Evolutionary conservation across 768 basidiomycete species (phyloP).

Genomic region (Cystofilobasidium capitatum): DNA sequence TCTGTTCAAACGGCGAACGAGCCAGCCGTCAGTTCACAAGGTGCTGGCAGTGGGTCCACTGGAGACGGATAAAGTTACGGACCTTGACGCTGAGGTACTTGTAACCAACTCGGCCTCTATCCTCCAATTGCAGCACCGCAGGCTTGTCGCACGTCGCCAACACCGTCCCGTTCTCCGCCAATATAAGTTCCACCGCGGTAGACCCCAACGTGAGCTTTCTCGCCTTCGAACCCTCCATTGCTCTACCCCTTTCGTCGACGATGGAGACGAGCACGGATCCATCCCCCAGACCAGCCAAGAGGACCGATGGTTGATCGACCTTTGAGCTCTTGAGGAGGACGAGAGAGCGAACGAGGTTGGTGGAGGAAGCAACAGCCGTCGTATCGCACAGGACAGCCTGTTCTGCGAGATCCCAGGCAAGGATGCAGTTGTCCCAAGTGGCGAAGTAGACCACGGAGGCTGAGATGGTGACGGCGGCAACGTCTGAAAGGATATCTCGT

Average conservation of each 20-base stretch:
- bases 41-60: too few relatives aligned
- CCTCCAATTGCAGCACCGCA: slow-evolving; percentile 59
- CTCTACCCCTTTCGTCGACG: background rate
- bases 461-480: background rate
- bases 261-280: slow-evolving; percentile 52
- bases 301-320: slow-evolving; percentile 26
- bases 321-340: slow-evolving; percentile 29
- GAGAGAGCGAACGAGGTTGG: slow-evolving; percentile 39
- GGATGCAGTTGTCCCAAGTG: slow-evolving; percentile 65
- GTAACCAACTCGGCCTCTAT: slow-evolving; percentile 50
- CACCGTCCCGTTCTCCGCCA: slow-evolving; percentile 37
- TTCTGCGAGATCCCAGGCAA: slow-evolving; percentile 42
- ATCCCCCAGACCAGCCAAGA: slow-evolving; percentile 66
- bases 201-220: slow-evolving; percentile 7
- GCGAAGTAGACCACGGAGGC: too few relatives aligned
- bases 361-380: slow-evolving; percentile 36
- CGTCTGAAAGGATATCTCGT: background rate
- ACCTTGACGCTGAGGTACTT: slow-evolving; percentile 68
- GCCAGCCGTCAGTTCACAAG: background rate
- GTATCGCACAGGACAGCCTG: slow-evolving; percentile 35
- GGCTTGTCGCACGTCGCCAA: slow-evolving; percentile 65
- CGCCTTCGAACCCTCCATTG: background rate
- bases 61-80: slow-evolving; percentile 1
- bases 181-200: slow-evolving; percentile 5
- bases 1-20: slow-evolving; percentile 40